Conservation (phyloP, 139 green algal genomes). For the Micractinium sp. region DNA sequence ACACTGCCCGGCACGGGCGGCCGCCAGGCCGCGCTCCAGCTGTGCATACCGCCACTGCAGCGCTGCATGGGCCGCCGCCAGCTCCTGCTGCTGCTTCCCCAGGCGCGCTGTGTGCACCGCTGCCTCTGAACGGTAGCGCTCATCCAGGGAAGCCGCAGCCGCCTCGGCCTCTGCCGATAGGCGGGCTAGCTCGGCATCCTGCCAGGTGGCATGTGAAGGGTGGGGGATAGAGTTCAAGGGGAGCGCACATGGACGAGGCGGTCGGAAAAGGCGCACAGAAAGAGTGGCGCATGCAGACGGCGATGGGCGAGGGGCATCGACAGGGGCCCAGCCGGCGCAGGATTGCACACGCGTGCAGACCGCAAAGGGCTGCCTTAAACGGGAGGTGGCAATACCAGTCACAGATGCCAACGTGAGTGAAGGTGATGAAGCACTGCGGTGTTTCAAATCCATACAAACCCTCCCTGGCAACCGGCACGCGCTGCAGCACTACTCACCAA, state of each 20-base stretch:
- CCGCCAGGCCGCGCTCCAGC: not conserved
- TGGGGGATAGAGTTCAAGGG: not conserved
- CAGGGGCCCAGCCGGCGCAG: not conserved
- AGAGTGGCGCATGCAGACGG: not conserved
- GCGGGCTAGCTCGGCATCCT: constrained; percentile 3
- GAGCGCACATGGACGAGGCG: not conserved
- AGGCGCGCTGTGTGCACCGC: not conserved
- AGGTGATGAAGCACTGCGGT: no score
- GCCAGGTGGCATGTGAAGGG: not conserved
- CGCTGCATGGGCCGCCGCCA: not conserved
- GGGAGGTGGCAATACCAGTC: no score
- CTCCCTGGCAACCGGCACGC: no score
- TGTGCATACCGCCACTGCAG: not conserved
- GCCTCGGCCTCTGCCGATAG: not conserved
- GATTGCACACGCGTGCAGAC: no score
- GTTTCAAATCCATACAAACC: no score
- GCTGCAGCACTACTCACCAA: not conserved
- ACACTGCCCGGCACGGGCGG: not conserved
- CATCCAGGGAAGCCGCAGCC: not conserved
- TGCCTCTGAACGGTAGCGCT: not conserved
- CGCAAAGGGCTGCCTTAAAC: no score
- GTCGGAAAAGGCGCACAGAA: not conserved
- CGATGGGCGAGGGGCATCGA: no score
- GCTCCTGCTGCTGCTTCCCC: not conserved
- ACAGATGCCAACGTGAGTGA: no score